Conservation (phyloP, 306 rosid genomes). For the Lupinus albus region DNA sequence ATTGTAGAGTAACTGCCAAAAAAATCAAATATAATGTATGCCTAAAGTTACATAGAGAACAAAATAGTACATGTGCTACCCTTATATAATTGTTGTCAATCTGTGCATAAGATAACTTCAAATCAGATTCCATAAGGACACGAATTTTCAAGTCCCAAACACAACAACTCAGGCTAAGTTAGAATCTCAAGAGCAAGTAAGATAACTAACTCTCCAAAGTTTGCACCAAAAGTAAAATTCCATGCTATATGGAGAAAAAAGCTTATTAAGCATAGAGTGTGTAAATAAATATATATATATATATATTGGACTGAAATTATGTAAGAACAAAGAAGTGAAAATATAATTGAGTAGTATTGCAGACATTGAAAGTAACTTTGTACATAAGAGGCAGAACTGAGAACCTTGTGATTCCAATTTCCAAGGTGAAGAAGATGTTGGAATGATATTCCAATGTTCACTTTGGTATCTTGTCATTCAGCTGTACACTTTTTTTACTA, state of each 20-base stretch:
- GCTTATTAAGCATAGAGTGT: no score
- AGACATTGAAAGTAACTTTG: slow-evolving; percentile 27
- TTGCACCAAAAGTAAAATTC: slow-evolving; percentile 33
- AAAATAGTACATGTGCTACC: slow-evolving; percentile 21
- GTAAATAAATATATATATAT: no score
- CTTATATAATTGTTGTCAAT: slow-evolving; percentile 12
- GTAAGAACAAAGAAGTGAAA: slow-evolving; percentile 16
- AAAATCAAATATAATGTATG: slow-evolving; percentile 26
- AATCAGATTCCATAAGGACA: slow-evolving; percentile 39
- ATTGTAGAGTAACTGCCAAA: neutral
- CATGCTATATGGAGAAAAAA: slow-evolving; percentile 33
- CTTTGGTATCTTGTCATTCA: slow-evolving; percentile 36
- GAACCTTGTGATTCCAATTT: slow-evolving; percentile 27
- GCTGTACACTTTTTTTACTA: slow-evolving; percentile 30
- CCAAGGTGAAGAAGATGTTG: slow-evolving; percentile 40
- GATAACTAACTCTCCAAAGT: slow-evolving; percentile 22
- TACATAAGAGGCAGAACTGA: slow-evolving; percentile 22
- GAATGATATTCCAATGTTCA: slow-evolving; percentile 42
- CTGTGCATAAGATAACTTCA: slow-evolving; percentile 30
- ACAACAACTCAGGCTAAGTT: slow-evolving; percentile 18
- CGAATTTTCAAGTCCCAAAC: slow-evolving; percentile 27
- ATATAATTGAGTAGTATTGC: slow-evolving; percentile 36
- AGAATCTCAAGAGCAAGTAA: slow-evolving; percentile 21
- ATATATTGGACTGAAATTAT: no score
- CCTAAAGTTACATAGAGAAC: slow-evolving; percentile 22